These are phyloP conservation scores for Platanthera zijinensis DNA, from an alignment of 106 monocot species.

Conservation along the genomic window DNA sequence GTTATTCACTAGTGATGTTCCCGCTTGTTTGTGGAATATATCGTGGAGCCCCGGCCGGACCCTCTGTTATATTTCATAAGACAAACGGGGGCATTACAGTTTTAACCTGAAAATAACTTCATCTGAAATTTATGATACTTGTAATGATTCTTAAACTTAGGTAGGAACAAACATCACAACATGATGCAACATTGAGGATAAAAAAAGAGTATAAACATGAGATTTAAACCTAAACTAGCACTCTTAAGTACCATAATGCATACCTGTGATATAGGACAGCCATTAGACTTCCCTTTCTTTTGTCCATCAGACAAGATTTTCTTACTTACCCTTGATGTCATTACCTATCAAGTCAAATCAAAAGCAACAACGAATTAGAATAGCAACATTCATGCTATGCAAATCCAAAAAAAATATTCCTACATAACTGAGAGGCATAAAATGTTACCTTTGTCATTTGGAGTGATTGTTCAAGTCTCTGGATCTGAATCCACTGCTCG, in stretches of 20 bases:
- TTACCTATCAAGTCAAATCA: constrained; percentile 39
- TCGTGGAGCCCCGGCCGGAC: too few relatives aligned
- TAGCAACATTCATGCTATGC: neutral
- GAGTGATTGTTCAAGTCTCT: constrained; percentile 74
- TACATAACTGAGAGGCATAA: constrained; percentile 2
- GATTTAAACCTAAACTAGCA: neutral
- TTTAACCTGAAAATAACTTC: neutral
- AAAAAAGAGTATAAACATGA: neutral
- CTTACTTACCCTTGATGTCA: constrained; percentile 42
- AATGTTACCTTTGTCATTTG: constrained; percentile 55
- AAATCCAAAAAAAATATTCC: neutral
- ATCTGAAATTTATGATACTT: neutral
- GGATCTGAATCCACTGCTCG: constrained; percentile 95
- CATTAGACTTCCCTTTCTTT: constrained; percentile 6
- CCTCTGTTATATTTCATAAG: too few relatives aligned
- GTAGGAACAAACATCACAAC: neutral
- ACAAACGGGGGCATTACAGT: too few relatives aligned
- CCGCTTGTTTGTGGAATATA: too few relatives aligned
- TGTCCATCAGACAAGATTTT: constrained; percentile 16
- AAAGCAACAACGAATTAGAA: constrained; percentile 5
- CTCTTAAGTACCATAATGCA: neutral
- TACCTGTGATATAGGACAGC: constrained; percentile 39
- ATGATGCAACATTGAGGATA: neutral
- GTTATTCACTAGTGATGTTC: too few relatives aligned
- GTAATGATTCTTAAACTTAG: neutral